Evolutionary conservation across 192 early-diverging fungal genomes (phyloP).

Genomic region (Entomortierella lignicola): DNA sequence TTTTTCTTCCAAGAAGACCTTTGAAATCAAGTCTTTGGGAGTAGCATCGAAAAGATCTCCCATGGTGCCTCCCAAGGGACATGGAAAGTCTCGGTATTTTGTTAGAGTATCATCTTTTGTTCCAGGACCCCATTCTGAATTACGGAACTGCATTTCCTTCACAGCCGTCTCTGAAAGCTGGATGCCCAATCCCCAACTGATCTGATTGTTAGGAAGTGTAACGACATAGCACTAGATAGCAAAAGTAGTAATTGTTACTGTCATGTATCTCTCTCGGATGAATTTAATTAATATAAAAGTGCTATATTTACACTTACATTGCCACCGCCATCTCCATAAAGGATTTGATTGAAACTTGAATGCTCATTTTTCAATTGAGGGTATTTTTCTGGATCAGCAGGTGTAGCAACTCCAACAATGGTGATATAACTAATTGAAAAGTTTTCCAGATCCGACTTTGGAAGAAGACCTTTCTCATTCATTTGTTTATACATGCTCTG

Average conservation of each 20-base stretch:
- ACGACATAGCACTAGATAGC: neutral
- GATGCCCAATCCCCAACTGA: neutral
- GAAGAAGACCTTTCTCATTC: constrained; percentile 1
- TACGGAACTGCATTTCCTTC: neutral
- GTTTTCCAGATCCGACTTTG: neutral
- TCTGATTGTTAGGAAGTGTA: neutral
- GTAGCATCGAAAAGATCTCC: neutral
- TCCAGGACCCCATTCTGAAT: neutral
- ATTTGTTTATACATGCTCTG: neutral
- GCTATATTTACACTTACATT: neutral
- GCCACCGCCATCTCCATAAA: neutral
- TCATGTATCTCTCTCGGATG: neutral
- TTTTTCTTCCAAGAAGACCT: neutral
- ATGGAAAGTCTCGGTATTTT: neutral
- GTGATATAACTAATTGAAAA: neutral
- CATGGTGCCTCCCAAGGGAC: neutral
- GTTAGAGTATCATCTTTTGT: neutral
- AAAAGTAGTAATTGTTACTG: neutral
- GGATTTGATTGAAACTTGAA: neutral
- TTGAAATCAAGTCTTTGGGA: neutral
- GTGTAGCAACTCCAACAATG: neutral
- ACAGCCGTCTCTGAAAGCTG: neutral
- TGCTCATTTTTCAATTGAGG: neutral
- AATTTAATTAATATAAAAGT: neutral
- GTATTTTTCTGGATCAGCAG: neutral